These are phyloP conservation scores for Elymus sibiricus DNA, from an alignment of 176 grass and related monocot genomes.

Conservation along the genomic window DNA sequence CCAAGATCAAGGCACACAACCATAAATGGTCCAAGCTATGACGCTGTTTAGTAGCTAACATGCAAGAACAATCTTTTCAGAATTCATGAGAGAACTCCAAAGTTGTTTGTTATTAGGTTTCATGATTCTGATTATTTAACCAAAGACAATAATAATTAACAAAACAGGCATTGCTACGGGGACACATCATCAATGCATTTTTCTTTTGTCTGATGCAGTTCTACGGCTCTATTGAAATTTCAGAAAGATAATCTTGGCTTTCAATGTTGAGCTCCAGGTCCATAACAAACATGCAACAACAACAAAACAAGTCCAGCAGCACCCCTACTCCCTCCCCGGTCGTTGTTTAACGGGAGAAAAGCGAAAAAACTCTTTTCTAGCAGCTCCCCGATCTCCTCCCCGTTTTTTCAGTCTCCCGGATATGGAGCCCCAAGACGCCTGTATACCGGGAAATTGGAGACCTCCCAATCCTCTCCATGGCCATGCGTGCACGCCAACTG, in stretches of 20 bases:
- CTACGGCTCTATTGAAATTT: background rate
- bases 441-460: too few relatives aligned
- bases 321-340: too few relatives aligned
- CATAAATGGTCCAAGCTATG: background rate
- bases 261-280: background rate
- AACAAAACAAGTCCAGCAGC: too few relatives aligned
- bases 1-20: background rate
- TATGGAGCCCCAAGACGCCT: too few relatives aligned
- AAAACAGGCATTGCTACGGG: background rate
- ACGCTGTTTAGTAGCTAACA: background rate
- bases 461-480: too few relatives aligned
- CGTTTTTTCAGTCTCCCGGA: too few relatives aligned
- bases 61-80: constrained; percentile 4
- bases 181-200: background rate
- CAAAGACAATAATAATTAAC: background rate
- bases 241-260: background rate
- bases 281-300: background rate
- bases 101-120: background rate
- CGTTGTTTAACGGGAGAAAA: too few relatives aligned
- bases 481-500: too few relatives aligned
- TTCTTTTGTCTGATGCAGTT: background rate
- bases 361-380: too few relatives aligned
- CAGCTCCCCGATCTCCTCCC: too few relatives aligned
- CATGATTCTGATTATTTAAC: background rate
- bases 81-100: background rate